Evolutionary conservation across 148 eudicot species (phyloP).

Genomic region (Gaultheria prostrata): DNA sequence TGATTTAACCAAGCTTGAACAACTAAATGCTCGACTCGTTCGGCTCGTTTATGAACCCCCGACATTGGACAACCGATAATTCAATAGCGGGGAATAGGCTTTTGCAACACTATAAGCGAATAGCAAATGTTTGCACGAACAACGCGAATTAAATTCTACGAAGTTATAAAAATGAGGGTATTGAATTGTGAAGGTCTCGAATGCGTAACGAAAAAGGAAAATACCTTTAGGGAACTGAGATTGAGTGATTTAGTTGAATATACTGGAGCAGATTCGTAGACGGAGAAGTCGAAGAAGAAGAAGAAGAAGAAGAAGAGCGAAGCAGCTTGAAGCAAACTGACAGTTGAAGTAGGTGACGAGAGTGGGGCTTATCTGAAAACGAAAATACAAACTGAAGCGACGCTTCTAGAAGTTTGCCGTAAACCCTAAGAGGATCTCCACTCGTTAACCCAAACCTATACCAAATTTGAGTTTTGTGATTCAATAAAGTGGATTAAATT

Average conservation of each 20-base stretch:
- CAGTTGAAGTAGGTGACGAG: conserved; percentile 17
- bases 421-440: no score
- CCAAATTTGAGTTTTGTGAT: no score
- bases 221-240: not conserved
- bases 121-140: not conserved
- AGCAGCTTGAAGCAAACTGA: conserved; percentile 64
- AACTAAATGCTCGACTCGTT: no score
- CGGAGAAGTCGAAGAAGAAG: conserved; percentile 15
- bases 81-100: not conserved
- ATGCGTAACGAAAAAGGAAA: not conserved
- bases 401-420: not conserved
- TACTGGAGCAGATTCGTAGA: not conserved
- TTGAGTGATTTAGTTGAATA: conserved; percentile 7
- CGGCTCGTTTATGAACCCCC: no score
- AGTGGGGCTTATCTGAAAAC: not conserved
- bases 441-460: no score
- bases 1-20: no score
- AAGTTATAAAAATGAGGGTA: not conserved
- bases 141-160: not conserved
- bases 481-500: no score
- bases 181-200: not conserved
- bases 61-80: not conserved
- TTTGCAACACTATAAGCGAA: not conserved
- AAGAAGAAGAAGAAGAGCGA: conserved; percentile 9
- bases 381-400: not conserved